phyloP scores from a whole-genome alignment of 805 yeast species.

The Cyberlindnera suaveolens region DNA sequence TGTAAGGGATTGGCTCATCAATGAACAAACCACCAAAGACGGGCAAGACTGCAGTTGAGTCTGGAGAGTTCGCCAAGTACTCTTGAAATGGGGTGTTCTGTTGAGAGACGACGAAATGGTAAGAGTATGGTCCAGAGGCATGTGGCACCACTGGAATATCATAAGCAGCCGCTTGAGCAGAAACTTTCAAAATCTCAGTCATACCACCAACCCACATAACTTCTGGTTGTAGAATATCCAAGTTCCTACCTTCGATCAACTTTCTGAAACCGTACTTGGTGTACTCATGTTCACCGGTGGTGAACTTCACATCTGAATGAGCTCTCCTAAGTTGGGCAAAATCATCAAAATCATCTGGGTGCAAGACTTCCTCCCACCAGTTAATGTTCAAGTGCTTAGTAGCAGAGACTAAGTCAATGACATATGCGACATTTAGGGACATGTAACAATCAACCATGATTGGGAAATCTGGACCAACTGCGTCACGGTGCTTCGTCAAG shows the following conservation, averaged over 20 bases:
- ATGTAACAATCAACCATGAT: conserved; percentile 49
- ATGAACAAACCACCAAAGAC: conserved; percentile 41
- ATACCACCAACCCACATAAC: conserved; percentile 51
- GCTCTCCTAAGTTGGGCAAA: conserved; percentile 40
- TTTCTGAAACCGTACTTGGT: conserved; percentile 45
- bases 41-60: conserved; percentile 36
- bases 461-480: conserved; percentile 47
- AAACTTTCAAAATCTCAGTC: conserved; percentile 40
- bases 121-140: conserved; percentile 48
- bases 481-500: conserved; percentile 35
- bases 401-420: conserved; percentile 38
- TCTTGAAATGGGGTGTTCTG: conserved; percentile 48
- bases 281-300: conserved; percentile 50
- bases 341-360: conserved; percentile 47
- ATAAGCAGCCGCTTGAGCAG: conserved; percentile 46
- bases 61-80: conserved; percentile 45
- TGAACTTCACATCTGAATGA: conserved; percentile 40
- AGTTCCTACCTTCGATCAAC: conserved; percentile 41
- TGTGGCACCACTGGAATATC: conserved; percentile 49
- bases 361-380: conserved; percentile 48
- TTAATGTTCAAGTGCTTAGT: conserved; percentile 40
- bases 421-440: conserved; percentile 43
- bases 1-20: conserved; percentile 41
- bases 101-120: conserved; percentile 44
- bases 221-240: conserved; percentile 45